Evolutionary conservation across 139 green algal species (phyloP), one percentile per base, ranked within the genome.

Genomic region (Coelastrella sp.): DNA sequence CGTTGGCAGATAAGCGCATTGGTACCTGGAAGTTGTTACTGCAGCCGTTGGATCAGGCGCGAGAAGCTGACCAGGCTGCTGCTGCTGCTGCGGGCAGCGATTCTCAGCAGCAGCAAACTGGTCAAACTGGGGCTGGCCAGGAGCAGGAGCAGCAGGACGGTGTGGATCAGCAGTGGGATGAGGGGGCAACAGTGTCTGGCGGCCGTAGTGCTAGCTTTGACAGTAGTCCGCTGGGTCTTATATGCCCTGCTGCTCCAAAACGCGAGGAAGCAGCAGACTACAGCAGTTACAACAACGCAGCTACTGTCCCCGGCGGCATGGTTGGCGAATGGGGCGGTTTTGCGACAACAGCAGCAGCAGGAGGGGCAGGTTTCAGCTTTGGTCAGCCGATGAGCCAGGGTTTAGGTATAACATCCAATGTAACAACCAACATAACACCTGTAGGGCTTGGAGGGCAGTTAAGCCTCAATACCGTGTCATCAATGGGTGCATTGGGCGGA

Each of bases 181-280:
- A 58, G 5, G 54, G 8, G 19, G 77, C 65, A 47, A 14, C 47
- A 47, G 32, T 47, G 32, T 47, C 32, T 66, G 77, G 17, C 17
- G 77, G 47, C 74, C 23, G 23, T 23, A 80, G 74, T 23, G 23
- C 22, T 23, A 80, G 74, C 16, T 58, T 16, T 5, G 7, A 19
- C 22, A 80, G 74, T 5, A 22, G 22, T 19, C 3, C 16, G 7
- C 8, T 7, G 7, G 6, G 6, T 59, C 14, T 80, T 7, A 23
- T 80, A 23, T 80, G 74, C 16, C 74, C 74, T 80, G 74, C 74
- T 80, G 74, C 74, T 59, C 74, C 74, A n/a, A 57, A 80, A 17
- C 74, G 74, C 5, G 74, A 80, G 58, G 74, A 80, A 8, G 7
- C 22, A 3, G 22, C 23, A n/a, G 74, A 58, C 3, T 16, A 59